A percentile compares a stretch with the other conserved stretches of the same genome.
Conservation (phyloP, 495 filamentous ascomycete species). For the Aspergillus hancockii region DNA sequence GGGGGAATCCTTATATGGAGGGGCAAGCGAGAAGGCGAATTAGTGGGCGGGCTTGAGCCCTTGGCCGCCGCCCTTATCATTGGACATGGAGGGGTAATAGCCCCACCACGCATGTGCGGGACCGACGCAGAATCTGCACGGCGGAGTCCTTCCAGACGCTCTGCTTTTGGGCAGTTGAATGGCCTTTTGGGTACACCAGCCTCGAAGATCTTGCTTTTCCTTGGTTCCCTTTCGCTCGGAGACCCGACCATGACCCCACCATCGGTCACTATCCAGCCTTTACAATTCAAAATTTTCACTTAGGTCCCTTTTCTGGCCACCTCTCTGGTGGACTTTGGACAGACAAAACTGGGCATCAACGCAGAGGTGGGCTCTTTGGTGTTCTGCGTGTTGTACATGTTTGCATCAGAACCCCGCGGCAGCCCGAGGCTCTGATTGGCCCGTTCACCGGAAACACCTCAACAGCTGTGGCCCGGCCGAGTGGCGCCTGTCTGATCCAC, state of each 20-base stretch:
- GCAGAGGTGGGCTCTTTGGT: constrained; percentile 34
- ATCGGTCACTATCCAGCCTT: constrained; percentile 20
- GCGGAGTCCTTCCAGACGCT: constrained; percentile 19
- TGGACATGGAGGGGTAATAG: constrained; percentile 29
- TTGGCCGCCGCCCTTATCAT: constrained; percentile 29
- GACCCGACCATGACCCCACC: constrained; percentile 16
- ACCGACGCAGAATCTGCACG: constrained; percentile 43
- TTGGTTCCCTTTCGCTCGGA: constrained; percentile 29
- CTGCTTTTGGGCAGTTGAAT: constrained; percentile 11
- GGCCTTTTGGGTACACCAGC: constrained; percentile 8
- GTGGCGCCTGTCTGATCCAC: constrained; percentile 28
- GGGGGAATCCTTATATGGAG: constrained; percentile 56
- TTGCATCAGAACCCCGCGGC: constrained; percentile 33
- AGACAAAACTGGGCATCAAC: constrained; percentile 47
- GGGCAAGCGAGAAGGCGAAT: constrained; percentile 52
- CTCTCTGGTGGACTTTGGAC: constrained; percentile 19
- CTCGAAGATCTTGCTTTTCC: constrained; percentile 21
- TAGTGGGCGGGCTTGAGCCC: constrained; percentile 45
- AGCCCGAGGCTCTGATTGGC: constrained; percentile 19
- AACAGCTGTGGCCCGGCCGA: constrained; percentile 21
- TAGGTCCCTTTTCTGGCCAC: constrained; percentile 11
- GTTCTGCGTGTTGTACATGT: constrained; percentile 24
- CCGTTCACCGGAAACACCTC: constrained; percentile 6
- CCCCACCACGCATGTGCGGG: constrained; percentile 29
- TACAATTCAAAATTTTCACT: constrained; percentile 30